Conservation (phyloP, 805 yeast genomes). For the Ogataea trehalophila region DNA sequence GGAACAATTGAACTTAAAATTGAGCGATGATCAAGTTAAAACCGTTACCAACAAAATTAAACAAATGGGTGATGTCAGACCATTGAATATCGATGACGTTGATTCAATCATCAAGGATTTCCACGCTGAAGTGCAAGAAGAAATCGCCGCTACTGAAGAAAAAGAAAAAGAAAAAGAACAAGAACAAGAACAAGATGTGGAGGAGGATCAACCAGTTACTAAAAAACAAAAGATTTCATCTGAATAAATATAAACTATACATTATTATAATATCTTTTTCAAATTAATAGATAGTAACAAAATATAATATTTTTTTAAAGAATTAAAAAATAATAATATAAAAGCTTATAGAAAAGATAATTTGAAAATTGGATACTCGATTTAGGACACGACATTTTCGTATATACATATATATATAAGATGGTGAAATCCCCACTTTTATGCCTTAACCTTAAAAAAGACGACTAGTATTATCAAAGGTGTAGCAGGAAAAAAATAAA, state of each 20-base stretch:
- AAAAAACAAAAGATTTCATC: neutral
- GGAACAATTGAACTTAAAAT: slow-evolving; percentile 51
- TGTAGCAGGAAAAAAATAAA: no score
- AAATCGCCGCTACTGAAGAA: neutral
- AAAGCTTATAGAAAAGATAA: no score
- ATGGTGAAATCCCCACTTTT: no score
- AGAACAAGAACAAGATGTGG: slow-evolving; percentile 26
- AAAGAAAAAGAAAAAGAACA: slow-evolving; percentile 25
- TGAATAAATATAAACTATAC: neutral
- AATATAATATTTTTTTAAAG: no score
- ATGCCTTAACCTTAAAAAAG: no score
- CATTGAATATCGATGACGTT: slow-evolving; percentile 54
- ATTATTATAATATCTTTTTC: no score
- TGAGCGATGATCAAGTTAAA: slow-evolving; percentile 54
- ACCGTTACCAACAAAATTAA: slow-evolving; percentile 52
- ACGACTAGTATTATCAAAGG: no score
- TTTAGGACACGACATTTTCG: no score
- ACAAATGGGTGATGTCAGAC: slow-evolving; percentile 55
- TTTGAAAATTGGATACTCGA: no score
- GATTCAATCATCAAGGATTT: slow-evolving; percentile 54
- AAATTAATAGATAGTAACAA: no score
- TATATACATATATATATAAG: no score
- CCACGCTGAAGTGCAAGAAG: slow-evolving; percentile 37
- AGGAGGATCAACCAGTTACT: slow-evolving; percentile 33
- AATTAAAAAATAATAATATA: no score